Percentiles rank a stretch among this genome's conserved stretches.
phyloP scores from a whole-genome alignment of 345 rosid species.

The Microthlaspi erraticum region DNA sequence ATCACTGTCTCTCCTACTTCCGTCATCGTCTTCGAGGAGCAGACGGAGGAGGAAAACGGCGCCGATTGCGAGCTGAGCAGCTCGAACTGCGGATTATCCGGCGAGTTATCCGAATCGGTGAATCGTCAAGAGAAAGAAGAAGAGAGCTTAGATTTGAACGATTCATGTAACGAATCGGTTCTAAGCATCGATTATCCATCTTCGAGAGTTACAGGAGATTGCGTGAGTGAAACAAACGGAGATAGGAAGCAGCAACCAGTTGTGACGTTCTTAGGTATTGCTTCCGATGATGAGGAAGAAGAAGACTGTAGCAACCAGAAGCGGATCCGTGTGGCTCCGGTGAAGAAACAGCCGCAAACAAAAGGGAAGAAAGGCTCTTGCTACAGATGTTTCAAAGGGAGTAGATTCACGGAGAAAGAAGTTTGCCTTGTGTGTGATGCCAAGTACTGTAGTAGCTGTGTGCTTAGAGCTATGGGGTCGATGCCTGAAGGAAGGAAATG shows the following conservation, averaged over 20 bases:
- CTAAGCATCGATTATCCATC: conserved; percentile 91
- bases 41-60: conserved; percentile 48
- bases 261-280: conserved; percentile 75
- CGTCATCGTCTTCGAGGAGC: conserved; percentile 56
- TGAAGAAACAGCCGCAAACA: conserved; percentile 60
- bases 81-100: conserved; percentile 52
- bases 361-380: conserved; percentile 92
- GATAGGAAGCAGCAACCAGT: conserved; percentile 60
- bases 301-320: conserved; percentile 48
- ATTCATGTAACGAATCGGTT: conserved; percentile 65
- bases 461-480: conserved; percentile 99
- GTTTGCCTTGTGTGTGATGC: conserved; percentile 96
- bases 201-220: conserved; percentile 74
- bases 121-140: conserved; percentile 52
- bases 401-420: conserved; percentile 91
- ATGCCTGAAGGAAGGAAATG: conserved; percentile 99
- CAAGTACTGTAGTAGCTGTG: conserved; percentile 86
- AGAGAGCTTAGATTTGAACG: conserved; percentile 56
- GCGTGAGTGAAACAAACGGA: conserved; percentile 48
- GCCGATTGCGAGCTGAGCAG: conserved; percentile 62
- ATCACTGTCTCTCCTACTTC: conserved; percentile 76
- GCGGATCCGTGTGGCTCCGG: conserved; percentile 46
- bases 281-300: conserved; percentile 64
- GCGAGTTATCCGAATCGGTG: conserved; percentile 54
- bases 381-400: conserved; percentile 88